Percentiles rank a stretch among this genome's conserved stretches.
These are phyloP conservation scores for Solanum chilense DNA, from an alignment of 257 asterid species.

Conservation along the genomic window DNA sequence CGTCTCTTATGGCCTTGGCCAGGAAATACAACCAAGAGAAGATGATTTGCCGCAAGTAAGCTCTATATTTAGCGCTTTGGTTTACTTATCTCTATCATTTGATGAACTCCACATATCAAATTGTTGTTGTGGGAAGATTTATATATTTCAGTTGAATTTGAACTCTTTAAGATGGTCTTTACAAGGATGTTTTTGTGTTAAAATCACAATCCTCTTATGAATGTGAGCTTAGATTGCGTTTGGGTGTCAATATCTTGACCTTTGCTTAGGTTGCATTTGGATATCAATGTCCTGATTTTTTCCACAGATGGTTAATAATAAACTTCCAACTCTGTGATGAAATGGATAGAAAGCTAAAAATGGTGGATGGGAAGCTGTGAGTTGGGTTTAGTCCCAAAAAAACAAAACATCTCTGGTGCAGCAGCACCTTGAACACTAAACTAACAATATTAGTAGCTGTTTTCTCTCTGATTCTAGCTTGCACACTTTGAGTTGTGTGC, in stretches of 20 bases:
- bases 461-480: background rate
- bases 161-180: background rate
- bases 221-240: background rate
- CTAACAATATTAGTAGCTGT: background rate
- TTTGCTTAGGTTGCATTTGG: too few species aligned
- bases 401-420: background rate
- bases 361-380: background rate
- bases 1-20: constrained; percentile 57
- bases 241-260: background rate
- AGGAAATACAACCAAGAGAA: constrained; percentile 60
- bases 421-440: background rate
- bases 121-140: background rate
- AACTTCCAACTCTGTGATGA: background rate
- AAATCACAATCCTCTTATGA: background rate
- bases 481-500: background rate
- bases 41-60: constrained; percentile 71
- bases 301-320: background rate
- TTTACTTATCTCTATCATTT: background rate
- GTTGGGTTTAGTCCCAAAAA: background rate
- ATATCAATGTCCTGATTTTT: background rate
- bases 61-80: background rate
- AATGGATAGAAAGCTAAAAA: background rate
- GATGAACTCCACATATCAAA: background rate
- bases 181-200: background rate
- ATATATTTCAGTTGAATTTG: background rate